Conservation (phyloP, 306 rosid species). For the Abrus pulchellus region DNA sequence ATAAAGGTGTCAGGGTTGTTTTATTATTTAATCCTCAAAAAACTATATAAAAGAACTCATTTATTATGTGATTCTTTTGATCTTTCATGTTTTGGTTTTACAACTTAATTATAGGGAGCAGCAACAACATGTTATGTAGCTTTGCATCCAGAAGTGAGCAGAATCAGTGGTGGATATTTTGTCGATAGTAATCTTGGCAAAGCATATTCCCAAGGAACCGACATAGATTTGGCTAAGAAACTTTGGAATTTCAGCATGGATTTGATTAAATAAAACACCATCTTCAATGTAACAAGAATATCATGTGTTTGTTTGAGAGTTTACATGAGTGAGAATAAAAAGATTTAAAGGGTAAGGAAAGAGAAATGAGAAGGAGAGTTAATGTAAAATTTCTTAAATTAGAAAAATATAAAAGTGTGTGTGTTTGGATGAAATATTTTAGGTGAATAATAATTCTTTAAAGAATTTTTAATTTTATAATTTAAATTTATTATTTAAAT, state of each 20-base stretch:
- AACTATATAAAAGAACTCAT: too few relatives aligned
- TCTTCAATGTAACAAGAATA: neutral
- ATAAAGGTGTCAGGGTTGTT: neutral
- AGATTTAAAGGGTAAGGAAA: too few relatives aligned
- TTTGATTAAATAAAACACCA: conserved; percentile 38
- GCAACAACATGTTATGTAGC: conserved; percentile 92
- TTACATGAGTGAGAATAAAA: too few relatives aligned
- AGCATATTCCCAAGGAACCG: conserved; percentile 54
- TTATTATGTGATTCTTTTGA: neutral
- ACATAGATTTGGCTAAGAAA: conserved; percentile 70
- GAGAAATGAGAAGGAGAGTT: too few relatives aligned
- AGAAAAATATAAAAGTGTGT: too few relatives aligned
- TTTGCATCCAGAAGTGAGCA: conserved; percentile 70
- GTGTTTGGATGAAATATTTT: too few relatives aligned
- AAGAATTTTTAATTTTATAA: too few relatives aligned
- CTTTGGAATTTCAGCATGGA: conserved; percentile 78
- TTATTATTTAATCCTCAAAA: too few relatives aligned
- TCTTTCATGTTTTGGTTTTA: neutral
- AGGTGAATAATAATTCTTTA: too few relatives aligned
- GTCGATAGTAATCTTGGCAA: conserved; percentile 56
- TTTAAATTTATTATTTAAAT: too few relatives aligned
- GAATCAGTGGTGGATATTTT: conserved; percentile 73
- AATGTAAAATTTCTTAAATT: too few relatives aligned
- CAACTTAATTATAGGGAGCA: conserved; percentile 67
- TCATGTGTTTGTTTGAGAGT: too few relatives aligned